A percentile compares a stretch with the other conserved stretches of the same genome.
Evolutionary conservation across 306 rosid species (phyloP).

Genomic region (Amphicarpaea edgeworthii): DNA sequence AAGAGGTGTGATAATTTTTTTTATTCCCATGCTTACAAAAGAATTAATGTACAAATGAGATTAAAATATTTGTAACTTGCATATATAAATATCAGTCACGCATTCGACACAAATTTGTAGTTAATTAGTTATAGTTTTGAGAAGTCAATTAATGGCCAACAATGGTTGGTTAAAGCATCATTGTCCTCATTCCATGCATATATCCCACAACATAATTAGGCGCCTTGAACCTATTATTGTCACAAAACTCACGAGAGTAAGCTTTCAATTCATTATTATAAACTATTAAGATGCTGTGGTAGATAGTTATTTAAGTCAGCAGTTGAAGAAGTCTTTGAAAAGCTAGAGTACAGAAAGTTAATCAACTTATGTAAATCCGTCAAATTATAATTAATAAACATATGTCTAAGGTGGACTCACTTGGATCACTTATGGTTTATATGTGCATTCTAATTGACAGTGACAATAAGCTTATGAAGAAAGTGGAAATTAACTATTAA

Average conservation of each 20-base stretch:
- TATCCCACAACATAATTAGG: neutral
- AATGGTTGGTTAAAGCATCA: slow-evolving; percentile 20
- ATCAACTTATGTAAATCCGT: slow-evolving; percentile 26
- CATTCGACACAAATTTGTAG: neutral
- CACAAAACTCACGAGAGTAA: slow-evolving; percentile 22
- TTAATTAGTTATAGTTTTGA: neutral
- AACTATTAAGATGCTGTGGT: slow-evolving; percentile 32
- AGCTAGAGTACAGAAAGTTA: slow-evolving; percentile 36
- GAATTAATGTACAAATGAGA: neutral
- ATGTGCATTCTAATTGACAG: slow-evolving; percentile 37
- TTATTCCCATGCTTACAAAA: neutral
- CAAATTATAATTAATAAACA: slow-evolving; percentile 37
- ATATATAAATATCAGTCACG: neutral
- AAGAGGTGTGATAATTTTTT: neutral
- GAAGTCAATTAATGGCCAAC: slow-evolving; percentile 34
- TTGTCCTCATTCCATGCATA: neutral
- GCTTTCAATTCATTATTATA: slow-evolving; percentile 9
- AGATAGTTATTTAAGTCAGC: slow-evolving; percentile 43
- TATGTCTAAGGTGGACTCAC: slow-evolving; percentile 42
- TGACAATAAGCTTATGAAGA: slow-evolving; percentile 30
- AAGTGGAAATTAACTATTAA: slow-evolving; percentile 20
- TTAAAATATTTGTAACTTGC: slow-evolving; percentile 14
- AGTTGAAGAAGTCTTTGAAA: slow-evolving; percentile 28
- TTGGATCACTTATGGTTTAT: slow-evolving; percentile 36
- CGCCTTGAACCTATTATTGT: slow-evolving; percentile 6